Percentiles rank a stretch among this genome's conserved stretches.
phyloP scores from a whole-genome alignment of 768 basidiomycete genomes.

The Sporobolomyces phaffii region DNA sequence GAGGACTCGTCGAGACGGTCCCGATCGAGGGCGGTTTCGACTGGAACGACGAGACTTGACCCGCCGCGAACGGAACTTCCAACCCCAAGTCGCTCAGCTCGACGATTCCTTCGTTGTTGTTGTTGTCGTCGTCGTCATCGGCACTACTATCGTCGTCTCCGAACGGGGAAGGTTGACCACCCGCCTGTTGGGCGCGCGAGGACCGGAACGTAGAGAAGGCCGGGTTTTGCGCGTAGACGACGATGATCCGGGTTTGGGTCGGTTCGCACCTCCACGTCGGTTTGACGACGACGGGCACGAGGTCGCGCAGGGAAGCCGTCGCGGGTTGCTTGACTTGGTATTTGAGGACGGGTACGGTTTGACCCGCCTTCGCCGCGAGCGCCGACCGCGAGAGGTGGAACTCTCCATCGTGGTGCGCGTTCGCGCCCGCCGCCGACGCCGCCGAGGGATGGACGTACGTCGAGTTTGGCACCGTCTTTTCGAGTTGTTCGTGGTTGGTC shows the following conservation, averaged over 20 bases:
- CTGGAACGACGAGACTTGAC: slow-evolving; percentile 46
- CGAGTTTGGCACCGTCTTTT: slow-evolving; percentile 51
- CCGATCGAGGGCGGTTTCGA: slow-evolving; percentile 49
- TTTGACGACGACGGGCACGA: slow-evolving; percentile 46
- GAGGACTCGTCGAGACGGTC: slow-evolving; percentile 42
- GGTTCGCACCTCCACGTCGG: slow-evolving; percentile 48
- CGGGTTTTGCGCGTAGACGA: slow-evolving; percentile 45
- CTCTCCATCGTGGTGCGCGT: slow-evolving; percentile 40
- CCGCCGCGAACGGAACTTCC: slow-evolving; percentile 43
- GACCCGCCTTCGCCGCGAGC: slow-evolving; percentile 25
- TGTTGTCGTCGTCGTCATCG: slow-evolving; percentile 1
- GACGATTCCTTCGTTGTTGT: neutral
- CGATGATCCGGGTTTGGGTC: slow-evolving; percentile 47
- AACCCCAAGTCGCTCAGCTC: slow-evolving; percentile 43
- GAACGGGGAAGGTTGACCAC: slow-evolving; percentile 34
- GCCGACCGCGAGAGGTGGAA: slow-evolving; percentile 44
- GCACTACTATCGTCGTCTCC: slow-evolving; percentile 35
- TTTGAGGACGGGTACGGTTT: slow-evolving; percentile 46
- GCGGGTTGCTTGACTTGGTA: slow-evolving; percentile 47
- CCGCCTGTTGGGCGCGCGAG: no score
- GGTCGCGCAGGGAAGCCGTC: slow-evolving; percentile 3
- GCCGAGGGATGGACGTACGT: slow-evolving; percentile 44
- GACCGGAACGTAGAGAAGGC: slow-evolving; percentile 24
- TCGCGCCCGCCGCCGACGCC: slow-evolving; percentile 38
- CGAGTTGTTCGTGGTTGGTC: slow-evolving; percentile 46